Conservation (phyloP, 2,329 filamentous ascomycete species). For the Cladosporium sp. region DNA sequence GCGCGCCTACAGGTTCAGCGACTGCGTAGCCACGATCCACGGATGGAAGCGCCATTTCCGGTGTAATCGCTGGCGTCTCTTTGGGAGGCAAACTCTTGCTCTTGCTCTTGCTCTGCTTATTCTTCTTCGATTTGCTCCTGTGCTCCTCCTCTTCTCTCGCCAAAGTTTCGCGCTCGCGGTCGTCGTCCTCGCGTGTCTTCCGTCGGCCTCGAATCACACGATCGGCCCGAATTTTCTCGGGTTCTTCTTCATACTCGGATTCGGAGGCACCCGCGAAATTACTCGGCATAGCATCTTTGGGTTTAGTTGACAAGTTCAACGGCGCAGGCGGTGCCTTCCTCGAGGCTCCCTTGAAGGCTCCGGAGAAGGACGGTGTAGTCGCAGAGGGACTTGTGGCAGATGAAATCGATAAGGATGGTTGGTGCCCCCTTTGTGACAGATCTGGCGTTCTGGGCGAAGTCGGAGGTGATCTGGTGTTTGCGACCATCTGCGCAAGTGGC, state of each 20-base stretch:
- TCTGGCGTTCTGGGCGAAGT: slow-evolving; percentile 20
- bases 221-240: slow-evolving; percentile 42
- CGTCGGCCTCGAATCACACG: slow-evolving; percentile 60
- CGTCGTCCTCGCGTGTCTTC: slow-evolving; percentile 84
- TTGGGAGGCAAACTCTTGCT: slow-evolving; percentile 27
- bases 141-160: slow-evolving; percentile 59
- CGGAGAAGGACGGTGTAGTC: slow-evolving; percentile 18
- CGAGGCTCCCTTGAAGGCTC: slow-evolving; percentile 33
- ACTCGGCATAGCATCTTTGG: slow-evolving; percentile 5
- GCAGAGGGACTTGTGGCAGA: slow-evolving; percentile 10
- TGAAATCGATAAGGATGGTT: slow-evolving; percentile 10
- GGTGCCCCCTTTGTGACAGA: slow-evolving; percentile 14
- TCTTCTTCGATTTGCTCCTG: slow-evolving; percentile 71
- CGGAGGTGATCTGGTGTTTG: slow-evolving; percentile 20
- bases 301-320: slow-evolving; percentile 58
- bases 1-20: not conserved
- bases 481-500: slow-evolving; percentile 12
- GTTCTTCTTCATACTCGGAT: slow-evolving; percentile 77
- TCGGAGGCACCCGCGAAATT: slow-evolving; percentile 59
- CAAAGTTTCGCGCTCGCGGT: slow-evolving; percentile 68
- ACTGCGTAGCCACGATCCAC: not conserved
- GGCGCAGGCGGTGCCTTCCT: slow-evolving; percentile 84
- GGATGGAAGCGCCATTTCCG: not conserved
- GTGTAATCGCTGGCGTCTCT: not conserved
- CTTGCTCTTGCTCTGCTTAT: slow-evolving; percentile 52